Evolutionary conservation across 140 eudicot genomes (phyloP), one percentile per base, ranked within the genome.

Genomic region (Stevia rebaudiana): DNA sequence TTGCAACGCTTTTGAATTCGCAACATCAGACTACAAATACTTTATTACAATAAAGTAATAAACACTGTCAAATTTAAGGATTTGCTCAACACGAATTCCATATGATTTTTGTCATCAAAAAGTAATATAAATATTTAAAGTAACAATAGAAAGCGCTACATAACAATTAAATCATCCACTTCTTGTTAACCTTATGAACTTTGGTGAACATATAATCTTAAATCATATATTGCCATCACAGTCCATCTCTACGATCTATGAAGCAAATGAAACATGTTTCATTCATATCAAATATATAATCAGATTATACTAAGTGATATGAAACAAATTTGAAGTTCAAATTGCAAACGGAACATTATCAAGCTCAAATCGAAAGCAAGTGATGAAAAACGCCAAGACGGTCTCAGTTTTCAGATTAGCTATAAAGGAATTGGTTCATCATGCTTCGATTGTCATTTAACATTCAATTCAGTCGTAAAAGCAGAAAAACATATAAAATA

Each of bases 401-500:
- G 53, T 28, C 47, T 63, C 66, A 9, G 24, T 28, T 41, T 15
- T 28, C n/a, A 63, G 63, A 52, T 25, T 31, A 43, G 49, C 70
- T 19, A 18, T 19, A 18, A 18, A 18, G 12, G 25, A 48, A 48
- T 17, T 53, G 65, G 21, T 7, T 24, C 12, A 40, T 63, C 59
- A 46, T 47, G 53, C 51, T 35, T 33, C 12, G 2, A 23, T 65
- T 73, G 58, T 12, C 18, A n/a, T 55, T 56, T 24, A 31, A 22
- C 54, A 73, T 65, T 65, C 53, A 65, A 31, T 33, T 64, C 33
- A 53, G 12, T 9, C 41, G 58, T 54, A 28, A 41, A 3, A 53
- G 53, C 50, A 48, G 41, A 21, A 25, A 24, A 50, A 24, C 6
- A 23, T 3, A 1, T 28, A 31, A n/a, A 9, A 67, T 9, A 3